Percentiles rank a stretch among this genome's conserved stretches.
Conservation (phyloP, 306 rosid genomes). For the Gastrolobium villosum region DNA sequence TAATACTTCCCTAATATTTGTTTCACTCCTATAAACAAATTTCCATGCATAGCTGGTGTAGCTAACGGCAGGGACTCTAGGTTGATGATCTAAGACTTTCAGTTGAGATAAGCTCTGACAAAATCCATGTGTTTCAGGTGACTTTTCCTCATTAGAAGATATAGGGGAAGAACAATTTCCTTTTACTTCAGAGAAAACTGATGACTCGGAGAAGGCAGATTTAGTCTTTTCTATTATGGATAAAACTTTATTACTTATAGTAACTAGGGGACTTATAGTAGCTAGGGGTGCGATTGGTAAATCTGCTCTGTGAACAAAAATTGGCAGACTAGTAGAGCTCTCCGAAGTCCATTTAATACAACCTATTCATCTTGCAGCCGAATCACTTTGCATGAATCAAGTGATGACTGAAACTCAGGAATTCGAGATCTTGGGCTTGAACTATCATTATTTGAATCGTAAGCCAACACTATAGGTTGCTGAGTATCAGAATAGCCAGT, state of each 20-base stretch:
- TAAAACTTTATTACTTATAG: slow-evolving; percentile 33
- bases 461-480: slow-evolving; percentile 32
- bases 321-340: slow-evolving; percentile 41
- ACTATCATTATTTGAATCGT: slow-evolving; percentile 39
- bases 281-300: slow-evolving; percentile 35
- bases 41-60: not conserved
- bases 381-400: slow-evolving; percentile 44
- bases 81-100: slow-evolving; percentile 39
- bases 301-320: slow-evolving; percentile 43
- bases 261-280: too few relatives aligned
- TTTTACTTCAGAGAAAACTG: slow-evolving; percentile 40
- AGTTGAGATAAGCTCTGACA: slow-evolving; percentile 44
- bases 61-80: slow-evolving; percentile 20
- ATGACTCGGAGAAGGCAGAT: slow-evolving; percentile 32
- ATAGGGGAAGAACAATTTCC: slow-evolving; percentile 34
- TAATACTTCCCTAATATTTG: not conserved
- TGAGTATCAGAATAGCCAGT: slow-evolving; percentile 37
- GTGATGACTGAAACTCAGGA: slow-evolving; percentile 39
- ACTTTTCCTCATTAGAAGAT: slow-evolving; percentile 43
- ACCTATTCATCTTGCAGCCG: slow-evolving; percentile 48
- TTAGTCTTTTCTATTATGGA: slow-evolving; percentile 45
- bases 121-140: slow-evolving; percentile 44
- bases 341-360: slow-evolving; percentile 44
- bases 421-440: slow-evolving; percentile 34
- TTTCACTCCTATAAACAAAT: slow-evolving; percentile 29